Percentiles rank a stretch among this genome's conserved stretches.
Evolutionary conservation across 495 filamentous ascomycete genomes (phyloP).

Genomic region (Chaetomidium leptoderma): DNA sequence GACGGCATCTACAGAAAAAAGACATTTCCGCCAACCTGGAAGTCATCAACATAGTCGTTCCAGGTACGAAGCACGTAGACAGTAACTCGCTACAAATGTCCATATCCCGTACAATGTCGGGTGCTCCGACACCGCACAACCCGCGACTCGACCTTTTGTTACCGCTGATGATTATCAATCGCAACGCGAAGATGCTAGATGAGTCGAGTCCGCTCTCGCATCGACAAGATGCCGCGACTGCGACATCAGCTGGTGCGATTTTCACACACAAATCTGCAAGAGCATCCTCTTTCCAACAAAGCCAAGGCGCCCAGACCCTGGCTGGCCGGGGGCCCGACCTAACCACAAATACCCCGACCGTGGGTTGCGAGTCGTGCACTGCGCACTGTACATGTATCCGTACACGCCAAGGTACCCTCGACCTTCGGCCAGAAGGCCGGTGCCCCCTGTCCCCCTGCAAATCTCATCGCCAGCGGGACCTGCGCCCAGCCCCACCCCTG

Average conservation of each 20-base stretch:
- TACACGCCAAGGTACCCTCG: neutral
- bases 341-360: neutral
- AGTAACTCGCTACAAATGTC: no score
- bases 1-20: no score
- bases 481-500: neutral
- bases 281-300: neutral
- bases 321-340: no score
- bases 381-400: neutral
- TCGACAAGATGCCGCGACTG: neutral
- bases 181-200: conserved; percentile 6
- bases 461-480: neutral
- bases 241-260: neutral
- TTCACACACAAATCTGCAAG: conserved; percentile 1
- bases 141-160: no score
- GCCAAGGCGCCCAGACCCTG: conserved; percentile 7
- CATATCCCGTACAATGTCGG: no score
- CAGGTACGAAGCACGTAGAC: no score
- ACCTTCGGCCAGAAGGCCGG: neutral
- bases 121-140: no score
- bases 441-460: neutral
- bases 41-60: no score
- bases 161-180: no score
- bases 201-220: neutral
- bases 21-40: no score
- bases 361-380: neutral